These are phyloP conservation scores for Trametes cinnabarina DNA, from an alignment of 768 basidiomycete genomes.

Conservation along the genomic window DNA sequence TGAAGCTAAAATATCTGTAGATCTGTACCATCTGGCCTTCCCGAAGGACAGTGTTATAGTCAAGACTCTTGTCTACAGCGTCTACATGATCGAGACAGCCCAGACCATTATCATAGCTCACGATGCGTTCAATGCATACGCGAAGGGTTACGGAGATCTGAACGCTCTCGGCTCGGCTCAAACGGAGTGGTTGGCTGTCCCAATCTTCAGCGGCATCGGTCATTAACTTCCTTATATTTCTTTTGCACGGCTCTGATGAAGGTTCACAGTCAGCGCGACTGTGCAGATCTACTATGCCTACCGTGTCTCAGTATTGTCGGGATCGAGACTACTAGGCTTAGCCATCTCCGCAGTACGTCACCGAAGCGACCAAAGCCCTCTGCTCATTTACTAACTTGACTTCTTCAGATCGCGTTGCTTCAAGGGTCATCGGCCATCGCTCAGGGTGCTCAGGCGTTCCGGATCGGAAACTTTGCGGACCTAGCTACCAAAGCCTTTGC, in stretches of 20 bases:
- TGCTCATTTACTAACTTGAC: too few relatives aligned
- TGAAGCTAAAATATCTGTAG: not conserved
- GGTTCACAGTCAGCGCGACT: not conserved
- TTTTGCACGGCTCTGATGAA: not conserved
- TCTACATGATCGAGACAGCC: not conserved
- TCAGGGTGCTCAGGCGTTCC: not conserved
- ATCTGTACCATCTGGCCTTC: not conserved
- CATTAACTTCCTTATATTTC: not conserved
- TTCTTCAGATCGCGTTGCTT: not conserved
- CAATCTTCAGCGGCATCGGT: not conserved
- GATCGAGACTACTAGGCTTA: not conserved
- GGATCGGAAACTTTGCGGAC: not conserved
- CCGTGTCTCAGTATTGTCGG: constrained; percentile 6
- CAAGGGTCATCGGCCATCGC: not conserved
- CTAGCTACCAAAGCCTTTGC: not conserved
- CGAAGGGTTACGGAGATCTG: not conserved
- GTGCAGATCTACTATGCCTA: constrained; percentile 14
- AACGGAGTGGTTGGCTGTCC: not conserved
- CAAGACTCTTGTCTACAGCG: not conserved
- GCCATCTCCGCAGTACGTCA: not conserved
- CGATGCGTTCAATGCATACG: not conserved
- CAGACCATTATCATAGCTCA: not conserved
- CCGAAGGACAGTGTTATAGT: not conserved
- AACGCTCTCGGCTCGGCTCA: not conserved
- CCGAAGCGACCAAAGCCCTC: not conserved